A percentile compares a stretch with the other conserved stretches of the same genome.
These are phyloP conservation scores for Ogataea kodamae DNA, from an alignment of 805 yeast genomes.

Conservation along the genomic window DNA sequence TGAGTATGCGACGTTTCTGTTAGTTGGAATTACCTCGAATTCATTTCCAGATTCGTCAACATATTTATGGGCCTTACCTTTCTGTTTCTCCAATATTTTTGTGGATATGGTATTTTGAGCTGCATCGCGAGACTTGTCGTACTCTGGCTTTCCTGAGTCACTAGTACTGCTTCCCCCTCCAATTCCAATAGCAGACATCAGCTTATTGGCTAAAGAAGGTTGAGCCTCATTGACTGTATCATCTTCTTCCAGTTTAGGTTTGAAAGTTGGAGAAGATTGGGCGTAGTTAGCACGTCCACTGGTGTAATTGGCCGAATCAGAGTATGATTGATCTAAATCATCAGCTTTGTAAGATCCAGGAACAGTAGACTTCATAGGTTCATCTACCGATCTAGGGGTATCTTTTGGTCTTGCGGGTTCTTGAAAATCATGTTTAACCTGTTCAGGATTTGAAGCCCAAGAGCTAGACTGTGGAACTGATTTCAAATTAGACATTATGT, in stretches of 20 bases:
- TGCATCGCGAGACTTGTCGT: slow-evolving; percentile 7
- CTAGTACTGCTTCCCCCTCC: slow-evolving; percentile 4
- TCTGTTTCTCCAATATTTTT: slow-evolving; percentile 7
- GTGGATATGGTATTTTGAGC: slow-evolving; percentile 11
- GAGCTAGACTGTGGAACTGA: slow-evolving; percentile 1
- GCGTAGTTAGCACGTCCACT: slow-evolving; percentile 3
- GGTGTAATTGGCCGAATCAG: slow-evolving; percentile 9
- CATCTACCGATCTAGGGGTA: slow-evolving; percentile 7
- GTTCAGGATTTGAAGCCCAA: slow-evolving; percentile 1
- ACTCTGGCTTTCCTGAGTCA: slow-evolving; percentile 1
- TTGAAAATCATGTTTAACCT: not conserved
- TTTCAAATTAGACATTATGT: slow-evolving; percentile 12
- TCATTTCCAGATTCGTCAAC: slow-evolving; percentile 9
- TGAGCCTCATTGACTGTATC: slow-evolving; percentile 1
- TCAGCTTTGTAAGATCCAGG: slow-evolving; percentile 14
- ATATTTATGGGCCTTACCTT: slow-evolving; percentile 10
- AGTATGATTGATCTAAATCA: not conserved
- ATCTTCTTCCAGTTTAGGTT: slow-evolving; percentile 7
- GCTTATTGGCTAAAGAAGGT: slow-evolving; percentile 13
- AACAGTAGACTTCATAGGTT: slow-evolving; percentile 4
- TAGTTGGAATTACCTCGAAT: slow-evolving; percentile 15
- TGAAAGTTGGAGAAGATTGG: slow-evolving; percentile 17
- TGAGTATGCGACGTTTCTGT: slow-evolving; percentile 22
- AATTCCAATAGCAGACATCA: slow-evolving; percentile 18
- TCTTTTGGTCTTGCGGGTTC: not conserved